Conservation (phyloP, 2,329 filamentous ascomycete species). For the Neoarthrinium moseri region DNA sequence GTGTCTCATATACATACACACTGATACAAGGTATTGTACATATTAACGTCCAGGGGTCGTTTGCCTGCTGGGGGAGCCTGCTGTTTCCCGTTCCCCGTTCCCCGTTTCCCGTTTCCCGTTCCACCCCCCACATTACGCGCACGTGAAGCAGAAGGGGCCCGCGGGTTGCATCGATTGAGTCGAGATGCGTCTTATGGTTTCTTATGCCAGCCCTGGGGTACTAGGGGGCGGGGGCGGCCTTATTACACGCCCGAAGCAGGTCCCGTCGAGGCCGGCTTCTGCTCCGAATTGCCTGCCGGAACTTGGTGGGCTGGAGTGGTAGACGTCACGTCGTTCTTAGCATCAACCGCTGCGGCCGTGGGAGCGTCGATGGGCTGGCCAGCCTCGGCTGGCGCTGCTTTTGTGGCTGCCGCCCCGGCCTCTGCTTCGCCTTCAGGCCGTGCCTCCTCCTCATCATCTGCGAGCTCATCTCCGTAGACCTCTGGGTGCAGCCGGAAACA, state of each 20-base stretch:
- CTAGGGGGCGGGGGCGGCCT: neutral
- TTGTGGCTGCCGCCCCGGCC: conserved; percentile 20
- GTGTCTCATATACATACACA: conserved; percentile 9
- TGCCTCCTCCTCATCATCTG: conserved; percentile 63
- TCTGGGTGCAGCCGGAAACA: conserved; percentile 94
- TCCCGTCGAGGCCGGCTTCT: neutral
- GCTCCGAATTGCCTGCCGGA: neutral
- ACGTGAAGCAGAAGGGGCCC: neutral
- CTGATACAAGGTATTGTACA: conserved; percentile 7
- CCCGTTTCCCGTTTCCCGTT: no score
- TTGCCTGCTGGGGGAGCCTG: neutral
- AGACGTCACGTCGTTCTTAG: neutral
- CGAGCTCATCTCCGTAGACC: conserved; percentile 85
- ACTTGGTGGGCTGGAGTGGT: neutral
- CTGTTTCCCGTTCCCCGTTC: no score
- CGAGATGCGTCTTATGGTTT: no score
- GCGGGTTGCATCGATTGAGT: neutral
- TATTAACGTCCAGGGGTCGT: conserved; percentile 4
- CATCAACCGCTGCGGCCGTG: neutral
- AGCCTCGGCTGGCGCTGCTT: conserved; percentile 16
- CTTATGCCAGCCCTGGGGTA: no score
- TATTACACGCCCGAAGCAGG: neutral
- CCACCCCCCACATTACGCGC: no score
- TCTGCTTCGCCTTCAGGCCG: conserved; percentile 20
- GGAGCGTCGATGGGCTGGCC: conserved; percentile 1